Evolutionary conservation across 139 green algal species (phyloP).

Genomic region (Closterium sp.): DNA sequence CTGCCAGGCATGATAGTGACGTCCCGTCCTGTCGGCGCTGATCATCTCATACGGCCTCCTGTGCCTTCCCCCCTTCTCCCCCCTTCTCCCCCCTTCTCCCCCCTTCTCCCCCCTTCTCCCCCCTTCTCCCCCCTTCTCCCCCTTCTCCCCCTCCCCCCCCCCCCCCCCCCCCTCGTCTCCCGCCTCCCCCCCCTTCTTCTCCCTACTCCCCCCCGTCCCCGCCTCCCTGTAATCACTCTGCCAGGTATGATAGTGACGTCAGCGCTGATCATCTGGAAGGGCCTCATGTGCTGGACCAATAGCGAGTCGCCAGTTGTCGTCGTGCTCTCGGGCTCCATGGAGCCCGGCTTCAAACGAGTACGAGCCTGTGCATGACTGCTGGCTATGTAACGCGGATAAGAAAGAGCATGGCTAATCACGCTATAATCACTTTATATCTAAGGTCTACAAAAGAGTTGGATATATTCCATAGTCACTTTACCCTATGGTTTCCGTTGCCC

Average conservation of each 20-base stretch:
- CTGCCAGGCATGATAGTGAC: too few species aligned
- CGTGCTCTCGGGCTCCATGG: constrained; percentile 96
- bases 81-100: neutral
- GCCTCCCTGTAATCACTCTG: neutral
- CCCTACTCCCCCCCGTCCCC: neutral
- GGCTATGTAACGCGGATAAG: neutral
- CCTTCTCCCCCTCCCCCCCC: neutral
- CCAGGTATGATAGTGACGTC: constrained; percentile 86
- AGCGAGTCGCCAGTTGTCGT: constrained; percentile 96
- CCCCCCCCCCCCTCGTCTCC: too few species aligned
- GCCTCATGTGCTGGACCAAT: constrained; percentile 86
- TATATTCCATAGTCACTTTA: too few species aligned
- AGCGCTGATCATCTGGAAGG: constrained; percentile 98
- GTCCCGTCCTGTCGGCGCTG: too few species aligned
- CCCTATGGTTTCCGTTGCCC: too few species aligned
- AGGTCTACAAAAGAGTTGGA: too few species aligned
- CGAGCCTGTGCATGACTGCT: neutral
- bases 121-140: neutral
- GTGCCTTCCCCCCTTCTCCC: neutral
- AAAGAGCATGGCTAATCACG: too few species aligned
- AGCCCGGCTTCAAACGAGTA: constrained; percentile 87
- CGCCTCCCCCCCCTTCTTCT: neutral
- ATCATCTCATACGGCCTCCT: too few species aligned
- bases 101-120: neutral
- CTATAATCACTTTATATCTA: too few species aligned